Base-by-base conservation (phyloP, 2,329 filamentous ascomycete genomes). In the Rhytidhysteron rufulum region DNA sequence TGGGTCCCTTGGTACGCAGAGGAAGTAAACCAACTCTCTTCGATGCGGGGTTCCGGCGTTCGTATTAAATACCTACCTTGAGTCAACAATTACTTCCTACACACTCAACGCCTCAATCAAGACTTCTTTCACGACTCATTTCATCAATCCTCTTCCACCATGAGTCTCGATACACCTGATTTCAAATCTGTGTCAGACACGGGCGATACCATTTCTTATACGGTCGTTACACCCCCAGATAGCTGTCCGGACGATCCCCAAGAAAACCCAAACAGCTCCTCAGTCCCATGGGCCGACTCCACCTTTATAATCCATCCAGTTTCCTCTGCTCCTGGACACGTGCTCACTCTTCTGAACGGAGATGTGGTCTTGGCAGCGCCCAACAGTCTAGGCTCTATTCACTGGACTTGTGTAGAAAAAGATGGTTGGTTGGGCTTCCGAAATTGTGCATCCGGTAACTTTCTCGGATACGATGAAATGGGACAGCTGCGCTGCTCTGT, bases 351-450 rank as follows among this genome's bases (percentile, higher is more conserved):
- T 1, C 24, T 55, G 4, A 41, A 58, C 29, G 64, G 64, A 1
- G 34, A 55, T 8, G 41, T 66, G 4, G 39, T 46, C 7, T 53
- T 67, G 50, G 55, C 22, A 51, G 57, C 10, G 55, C 43, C 42
- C 13, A 44, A 43, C 31, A 39, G 41, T 16, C 47, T 37, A 13
- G 48, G 45, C 13, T 45, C 48, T 21, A 40, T 54, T 19, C 60
- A 68, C 33, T 70, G 68, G 68, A 36, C 44, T 15, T 70, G 68
- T 36, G 55, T 64, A n/a, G 65, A 68, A 25, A 55, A 48, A 19
- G 50, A 63, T 4, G 62, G 65, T 2, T 69, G 64, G 63, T 44
- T 69, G 0, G 68, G 67, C 0, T 70, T 70, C 37, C 53, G 52
- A 16, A 65, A 68, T 43, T 52, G 50, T 15, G 53, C 58, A 3